Base-by-base conservation (phyloP, 495 filamentous ascomycete genomes). In the Astrothelium subdiscretum region DNA sequence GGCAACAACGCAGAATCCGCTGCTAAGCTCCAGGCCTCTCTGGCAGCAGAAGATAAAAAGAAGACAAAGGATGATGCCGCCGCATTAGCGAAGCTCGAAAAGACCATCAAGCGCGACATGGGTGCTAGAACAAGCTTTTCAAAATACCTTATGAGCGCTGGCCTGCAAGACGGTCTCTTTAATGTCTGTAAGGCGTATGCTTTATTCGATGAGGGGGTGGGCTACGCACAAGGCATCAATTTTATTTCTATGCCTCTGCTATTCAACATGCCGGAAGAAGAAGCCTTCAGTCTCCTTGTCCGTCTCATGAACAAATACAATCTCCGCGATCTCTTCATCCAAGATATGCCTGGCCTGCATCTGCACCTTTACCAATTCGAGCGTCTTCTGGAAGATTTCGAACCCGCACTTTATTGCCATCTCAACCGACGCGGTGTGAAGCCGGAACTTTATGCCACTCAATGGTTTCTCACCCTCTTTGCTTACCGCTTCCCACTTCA, bases 401-500 rank as follows among this genome's bases (percentile, higher is more conserved):
- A 97, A 67, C 94, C 94, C 1, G 90, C 90, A 31, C 80, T 97
- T 2, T 97, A 94, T 74, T 97, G 94, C 72, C 94, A 99, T 75
- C 84, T 99, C 44, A 86, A 87, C 64, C 86, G 94, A 59, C 86
- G 89, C 48, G 86, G 88, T 27, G 94, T 97, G 40, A 86, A 86
- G 44, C 90, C 95, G 0, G 87, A 96, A 67, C 79, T 99, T 10
- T 99, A 99, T 71, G 94, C 94, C 48, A 97, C 94, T 0, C 94
- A 97, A 72, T 99, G 94, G 94, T 97, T 97, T 74, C 83, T 99
- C 48, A 99, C 94, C 5, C 81, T 99, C n/a, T 99, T 99, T 69
- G 92, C 94, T 18, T 97, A 99, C 73, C 87, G 95, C 54, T 99
- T 99, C 73, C 94, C 94, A 13, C 79, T 99, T 10, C 94, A 99